Percentiles rank a stretch among this genome's conserved stretches.
Conservation (phyloP, 2,329 filamentous ascomycete genomes). For the Clarireedia hainanense region DNA sequence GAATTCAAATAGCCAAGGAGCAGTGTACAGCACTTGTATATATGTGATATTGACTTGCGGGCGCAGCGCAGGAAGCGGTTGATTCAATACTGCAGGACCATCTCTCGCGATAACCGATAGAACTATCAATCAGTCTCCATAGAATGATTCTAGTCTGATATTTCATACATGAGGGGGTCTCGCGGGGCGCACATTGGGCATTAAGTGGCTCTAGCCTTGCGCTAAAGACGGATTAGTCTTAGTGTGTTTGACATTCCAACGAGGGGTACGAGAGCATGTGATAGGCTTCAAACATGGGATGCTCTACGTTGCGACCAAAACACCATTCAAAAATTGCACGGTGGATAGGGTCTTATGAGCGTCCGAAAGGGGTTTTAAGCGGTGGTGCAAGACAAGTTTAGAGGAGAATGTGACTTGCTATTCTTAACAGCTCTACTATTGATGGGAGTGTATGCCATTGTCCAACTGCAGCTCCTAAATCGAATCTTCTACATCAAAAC, state of each 20-base stretch:
- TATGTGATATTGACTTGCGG: neutral
- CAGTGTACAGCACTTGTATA: neutral
- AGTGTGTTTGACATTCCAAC: neutral
- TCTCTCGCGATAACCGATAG: neutral
- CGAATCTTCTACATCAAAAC: neutral
- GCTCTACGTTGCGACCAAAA: no score
- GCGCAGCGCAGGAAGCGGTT: neutral
- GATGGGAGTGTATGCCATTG: no score
- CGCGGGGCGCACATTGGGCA: neutral
- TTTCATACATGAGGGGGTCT: neutral
- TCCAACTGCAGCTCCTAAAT: no score
- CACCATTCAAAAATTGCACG: no score
- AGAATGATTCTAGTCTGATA: neutral
- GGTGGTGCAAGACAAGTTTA: no score
- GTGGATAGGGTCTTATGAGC: no score
- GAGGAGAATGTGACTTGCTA: no score
- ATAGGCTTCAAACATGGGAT: no score
- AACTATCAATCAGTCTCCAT: neutral
- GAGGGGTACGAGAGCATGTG: neutral
- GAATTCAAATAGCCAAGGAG: neutral
- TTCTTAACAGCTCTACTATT: no score
- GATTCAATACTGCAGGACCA: neutral
- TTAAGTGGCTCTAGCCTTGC: neutral
- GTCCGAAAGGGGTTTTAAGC: no score
- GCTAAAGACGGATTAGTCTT: no score